phyloP scores from a whole-genome alignment of 352 stramenopile genomes.

The Pythium oligandrum region DNA sequence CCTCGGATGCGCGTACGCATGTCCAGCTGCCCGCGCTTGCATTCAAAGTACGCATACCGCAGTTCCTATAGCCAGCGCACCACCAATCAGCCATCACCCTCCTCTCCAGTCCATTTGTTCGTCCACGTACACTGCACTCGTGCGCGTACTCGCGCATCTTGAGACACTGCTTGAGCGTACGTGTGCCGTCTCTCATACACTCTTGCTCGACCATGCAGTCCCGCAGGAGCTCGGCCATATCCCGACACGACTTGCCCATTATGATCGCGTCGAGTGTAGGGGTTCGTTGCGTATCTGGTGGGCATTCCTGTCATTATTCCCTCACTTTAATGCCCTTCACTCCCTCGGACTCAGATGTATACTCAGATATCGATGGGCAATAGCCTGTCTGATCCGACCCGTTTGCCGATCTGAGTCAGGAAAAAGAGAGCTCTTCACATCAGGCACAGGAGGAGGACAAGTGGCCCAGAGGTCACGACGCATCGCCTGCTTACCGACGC shows the following conservation, averaged over 20 bases:
- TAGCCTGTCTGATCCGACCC: too few species aligned
- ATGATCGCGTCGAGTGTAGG: too few species aligned
- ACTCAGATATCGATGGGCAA: neutral
- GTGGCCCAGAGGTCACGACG: too few species aligned
- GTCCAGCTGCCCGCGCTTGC: constrained; percentile 76
- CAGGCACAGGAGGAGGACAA: too few species aligned
- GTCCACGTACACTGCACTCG: constrained; percentile 56
- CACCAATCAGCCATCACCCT: neutral
- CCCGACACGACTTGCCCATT: constrained; percentile 82
- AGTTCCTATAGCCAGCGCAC: constrained; percentile 38
- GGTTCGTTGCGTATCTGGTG: neutral
- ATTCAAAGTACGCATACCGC: constrained; percentile 81
- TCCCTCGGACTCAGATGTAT: neutral
- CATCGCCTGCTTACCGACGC: too few species aligned
- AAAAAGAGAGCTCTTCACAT: neutral
- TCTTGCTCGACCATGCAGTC: constrained; percentile 77
- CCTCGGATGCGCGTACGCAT: constrained; percentile 81
- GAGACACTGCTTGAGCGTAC: constrained; percentile 75
- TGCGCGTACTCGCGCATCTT: constrained; percentile 54
- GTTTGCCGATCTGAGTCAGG: too few species aligned
- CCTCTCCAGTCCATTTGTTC: neutral
- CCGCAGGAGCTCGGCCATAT: constrained; percentile 75
- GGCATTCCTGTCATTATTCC: neutral
- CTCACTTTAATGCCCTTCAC: constrained; percentile 4
- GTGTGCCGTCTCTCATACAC: constrained; percentile 74